These are phyloP conservation scores for Amaranthus hypochondriacus DNA, from an alignment of 148 eudicot genomes.

Conservation along the genomic window DNA sequence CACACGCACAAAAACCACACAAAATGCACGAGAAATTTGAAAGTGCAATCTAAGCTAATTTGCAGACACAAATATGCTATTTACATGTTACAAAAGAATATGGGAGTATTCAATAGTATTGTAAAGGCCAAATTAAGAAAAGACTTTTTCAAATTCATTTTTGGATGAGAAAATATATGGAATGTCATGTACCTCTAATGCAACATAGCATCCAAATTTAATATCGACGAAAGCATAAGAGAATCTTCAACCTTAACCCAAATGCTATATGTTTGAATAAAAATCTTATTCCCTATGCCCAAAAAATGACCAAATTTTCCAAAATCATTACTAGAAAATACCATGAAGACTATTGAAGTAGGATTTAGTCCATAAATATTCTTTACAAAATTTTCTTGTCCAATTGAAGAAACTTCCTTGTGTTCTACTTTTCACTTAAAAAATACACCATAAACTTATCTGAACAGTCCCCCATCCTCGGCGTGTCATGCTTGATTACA, in stretches of 20 bases:
- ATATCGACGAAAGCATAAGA: background rate
- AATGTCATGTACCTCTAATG: background rate
- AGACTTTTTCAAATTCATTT: background rate
- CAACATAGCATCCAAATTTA: background rate
- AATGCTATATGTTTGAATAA: background rate
- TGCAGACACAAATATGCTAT: background rate
- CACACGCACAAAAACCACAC: background rate
- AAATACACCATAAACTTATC: too few species aligned
- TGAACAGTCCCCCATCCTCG: too few species aligned
- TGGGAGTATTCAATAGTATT: background rate
- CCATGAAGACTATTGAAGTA: too few species aligned
- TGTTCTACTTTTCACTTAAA: too few species aligned
- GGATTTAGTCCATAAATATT: too few species aligned
- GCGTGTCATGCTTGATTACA: too few species aligned
- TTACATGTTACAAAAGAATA: background rate
- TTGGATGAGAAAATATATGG: background rate
- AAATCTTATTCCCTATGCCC: background rate
- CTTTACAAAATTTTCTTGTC: too few species aligned
- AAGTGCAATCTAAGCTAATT: background rate
- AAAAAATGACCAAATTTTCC: too few species aligned
- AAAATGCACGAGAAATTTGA: background rate
- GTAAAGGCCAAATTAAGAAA: too few species aligned
- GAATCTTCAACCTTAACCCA: background rate
- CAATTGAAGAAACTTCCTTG: too few species aligned
- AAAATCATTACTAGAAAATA: too few species aligned